Evolutionary conservation across 2,329 filamentous ascomycete genomes (phyloP), one percentile per base, ranked within the genome.

Genomic region (Talaromyces sp.): DNA sequence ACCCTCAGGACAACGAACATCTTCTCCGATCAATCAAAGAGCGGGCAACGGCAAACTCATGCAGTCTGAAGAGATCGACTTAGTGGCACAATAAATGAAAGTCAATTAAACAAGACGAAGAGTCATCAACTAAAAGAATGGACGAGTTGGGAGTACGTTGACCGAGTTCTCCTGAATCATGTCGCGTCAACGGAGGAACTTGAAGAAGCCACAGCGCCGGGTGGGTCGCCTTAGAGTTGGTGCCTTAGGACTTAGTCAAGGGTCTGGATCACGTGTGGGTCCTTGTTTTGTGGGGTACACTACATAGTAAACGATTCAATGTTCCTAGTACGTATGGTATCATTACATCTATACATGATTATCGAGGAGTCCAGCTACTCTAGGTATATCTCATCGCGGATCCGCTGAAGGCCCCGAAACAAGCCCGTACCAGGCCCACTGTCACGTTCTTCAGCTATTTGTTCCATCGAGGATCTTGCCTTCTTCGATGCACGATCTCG

Each of bases 351-450:
- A 56, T 38, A 56, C 31, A 47, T 65, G 54, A 72, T 63, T 40
- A 27, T 19, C 31, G 29, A 31, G 36, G 8, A 59, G 49, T 27
- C 47, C 59, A 54, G 59, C 72, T 70, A 84, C 67, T 84, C 82
- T 66, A 84, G 74, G 68, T 84, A 84, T 53, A 85, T 82, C 67
- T 85, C 83, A 65, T 84, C 83, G 60, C 82, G 81, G 69, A 86
- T 73, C 60, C 83, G 81, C 67, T 83, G 79, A 63, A 86, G 69
- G 69, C 84, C 84, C 68, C 81, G 79, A 70, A 86, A 80, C 68
- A 86, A 80, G 1, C 84, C 84, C 69, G 81, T 81, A 3, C 77
- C 80, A 38, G 78, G 78, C 53, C 79, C 79, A 61, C 74, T 76
- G 69, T 75, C 73, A 64, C 64, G 56, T 69, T 60, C 63, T 60